Conservation (phyloP, 768 basidiomycete species). For the Termitomyces sp. region DNA sequence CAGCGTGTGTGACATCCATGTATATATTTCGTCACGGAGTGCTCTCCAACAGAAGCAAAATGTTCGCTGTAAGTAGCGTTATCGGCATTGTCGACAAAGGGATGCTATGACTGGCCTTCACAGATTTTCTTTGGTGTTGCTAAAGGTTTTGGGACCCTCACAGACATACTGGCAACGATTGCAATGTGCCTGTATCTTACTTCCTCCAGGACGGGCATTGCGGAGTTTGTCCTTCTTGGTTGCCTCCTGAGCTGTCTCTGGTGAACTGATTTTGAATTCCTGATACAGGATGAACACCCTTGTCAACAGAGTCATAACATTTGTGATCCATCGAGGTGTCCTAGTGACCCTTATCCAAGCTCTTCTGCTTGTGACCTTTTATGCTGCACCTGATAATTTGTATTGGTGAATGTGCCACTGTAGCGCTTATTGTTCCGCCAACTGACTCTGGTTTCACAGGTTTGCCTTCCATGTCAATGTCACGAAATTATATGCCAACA, state of each 20-base stretch:
- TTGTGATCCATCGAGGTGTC: constrained; percentile 38
- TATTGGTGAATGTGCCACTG: constrained; percentile 30
- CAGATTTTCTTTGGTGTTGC: constrained; percentile 42
- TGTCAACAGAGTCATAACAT: constrained; percentile 34
- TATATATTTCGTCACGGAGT: constrained; percentile 34
- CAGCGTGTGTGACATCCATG: constrained; percentile 33
- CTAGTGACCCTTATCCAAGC: constrained; percentile 43
- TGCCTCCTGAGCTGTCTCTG: neutral
- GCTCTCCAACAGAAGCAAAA: constrained; percentile 25
- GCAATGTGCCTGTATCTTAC: constrained; percentile 41
- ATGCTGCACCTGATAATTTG: constrained; percentile 30
- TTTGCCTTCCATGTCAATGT: constrained; percentile 46
- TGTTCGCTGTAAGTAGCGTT: constrained; percentile 27
- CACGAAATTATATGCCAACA: constrained; percentile 46
- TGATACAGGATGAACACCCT: constrained; percentile 34
- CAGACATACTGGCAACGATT: constrained; percentile 41
- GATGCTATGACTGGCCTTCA: neutral
- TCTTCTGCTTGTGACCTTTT: constrained; percentile 38
- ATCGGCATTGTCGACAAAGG: neutral
- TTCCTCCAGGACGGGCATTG: constrained; percentile 33
- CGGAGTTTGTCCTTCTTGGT: constrained; percentile 23
- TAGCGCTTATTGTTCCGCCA: neutral
- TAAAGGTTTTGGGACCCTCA: constrained; percentile 40
- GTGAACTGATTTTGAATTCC: neutral
- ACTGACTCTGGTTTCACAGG: constrained; percentile 21